phyloP scores from a whole-genome alignment of 2,329 filamentous ascomycete species.

The Macrophomina phaseolina region DNA sequence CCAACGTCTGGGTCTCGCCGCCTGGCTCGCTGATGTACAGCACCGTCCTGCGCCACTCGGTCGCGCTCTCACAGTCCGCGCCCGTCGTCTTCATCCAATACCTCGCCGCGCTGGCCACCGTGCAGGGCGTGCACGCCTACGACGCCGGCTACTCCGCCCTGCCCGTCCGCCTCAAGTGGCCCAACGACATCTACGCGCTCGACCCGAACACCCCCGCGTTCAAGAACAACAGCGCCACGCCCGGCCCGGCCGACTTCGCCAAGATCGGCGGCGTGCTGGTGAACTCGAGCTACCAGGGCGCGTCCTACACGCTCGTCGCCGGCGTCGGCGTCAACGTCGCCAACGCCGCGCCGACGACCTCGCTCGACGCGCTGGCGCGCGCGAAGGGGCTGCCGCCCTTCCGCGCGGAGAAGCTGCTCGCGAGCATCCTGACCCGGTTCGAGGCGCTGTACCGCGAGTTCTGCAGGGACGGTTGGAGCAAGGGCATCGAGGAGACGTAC shows the following conservation, averaged over 20 bases:
- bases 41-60: conserved; percentile 82
- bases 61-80: conserved; percentile 70
- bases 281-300: conserved; percentile 79
- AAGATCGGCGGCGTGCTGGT: conserved; percentile 95
- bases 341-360: conserved; percentile 85
- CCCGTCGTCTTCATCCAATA: conserved; percentile 96
- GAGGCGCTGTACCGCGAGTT: conserved; percentile 80
- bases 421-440: conserved; percentile 77
- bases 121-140: conserved; percentile 82
- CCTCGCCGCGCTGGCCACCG: conserved; percentile 83
- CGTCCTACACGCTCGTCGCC: conserved; percentile 81
- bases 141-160: conserved; percentile 75
- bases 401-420: conserved; percentile 79
- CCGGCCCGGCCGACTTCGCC: conserved; percentile 65
- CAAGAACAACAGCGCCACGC: background rate
- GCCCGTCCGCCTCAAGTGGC: conserved; percentile 92
- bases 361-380: conserved; percentile 73
- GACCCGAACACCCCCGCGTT: conserved; percentile 32
- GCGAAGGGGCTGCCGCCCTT: conserved; percentile 60
- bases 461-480: conserved; percentile 74
- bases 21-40: conserved; percentile 87
- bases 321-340: conserved; percentile 83
- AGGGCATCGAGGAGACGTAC: conserved; percentile 40
- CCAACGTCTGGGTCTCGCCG: conserved; percentile 94
- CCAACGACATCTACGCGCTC: conserved; percentile 77